Conservation (phyloP, 805 yeast species). For the Sugiyamaella americana region DNA sequence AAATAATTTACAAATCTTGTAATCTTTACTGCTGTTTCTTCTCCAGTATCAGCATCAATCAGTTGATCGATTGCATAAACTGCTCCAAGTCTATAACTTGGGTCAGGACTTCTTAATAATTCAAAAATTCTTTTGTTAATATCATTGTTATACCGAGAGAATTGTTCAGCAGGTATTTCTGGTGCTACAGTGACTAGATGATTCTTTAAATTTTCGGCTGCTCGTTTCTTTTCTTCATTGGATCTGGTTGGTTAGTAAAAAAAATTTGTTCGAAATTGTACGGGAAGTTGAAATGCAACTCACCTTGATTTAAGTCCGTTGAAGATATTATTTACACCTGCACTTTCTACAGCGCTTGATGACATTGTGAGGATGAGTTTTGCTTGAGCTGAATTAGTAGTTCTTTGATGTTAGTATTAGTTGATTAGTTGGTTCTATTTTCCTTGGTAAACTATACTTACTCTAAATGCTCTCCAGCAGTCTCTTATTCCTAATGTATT, state of each 20-base stretch:
- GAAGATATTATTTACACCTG: slow-evolving; percentile 5
- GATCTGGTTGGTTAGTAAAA: slow-evolving; percentile 15
- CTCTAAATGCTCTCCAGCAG: too few species aligned
- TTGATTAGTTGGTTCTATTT: too few species aligned
- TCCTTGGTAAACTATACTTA: too few species aligned
- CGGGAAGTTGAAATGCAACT: too few species aligned
- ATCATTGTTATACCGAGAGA: slow-evolving; percentile 73
- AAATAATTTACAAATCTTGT: slow-evolving; percentile 88
- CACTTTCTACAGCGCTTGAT: neutral
- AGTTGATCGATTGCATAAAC: slow-evolving; percentile 84
- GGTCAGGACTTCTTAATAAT: slow-evolving; percentile 67
- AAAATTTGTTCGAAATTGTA: too few species aligned
- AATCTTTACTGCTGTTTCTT: slow-evolving; percentile 79
- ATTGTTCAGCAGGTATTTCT: slow-evolving; percentile 76
- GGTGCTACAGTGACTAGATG: slow-evolving; percentile 69
- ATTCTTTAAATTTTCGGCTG: slow-evolving; percentile 65
- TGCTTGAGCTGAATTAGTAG: too few species aligned
- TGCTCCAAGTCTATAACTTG: slow-evolving; percentile 77
- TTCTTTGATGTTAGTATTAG: too few species aligned
- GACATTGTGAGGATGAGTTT: too few species aligned
- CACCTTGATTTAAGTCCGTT: slow-evolving; percentile 7
- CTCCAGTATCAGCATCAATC: slow-evolving; percentile 76
- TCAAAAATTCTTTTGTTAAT: slow-evolving; percentile 85
- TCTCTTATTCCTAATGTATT: too few species aligned
- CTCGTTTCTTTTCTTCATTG: slow-evolving; percentile 33